These are phyloP conservation scores for Teunomyces tritomae DNA, from an alignment of 805 yeast species.

Conservation along the genomic window DNA sequence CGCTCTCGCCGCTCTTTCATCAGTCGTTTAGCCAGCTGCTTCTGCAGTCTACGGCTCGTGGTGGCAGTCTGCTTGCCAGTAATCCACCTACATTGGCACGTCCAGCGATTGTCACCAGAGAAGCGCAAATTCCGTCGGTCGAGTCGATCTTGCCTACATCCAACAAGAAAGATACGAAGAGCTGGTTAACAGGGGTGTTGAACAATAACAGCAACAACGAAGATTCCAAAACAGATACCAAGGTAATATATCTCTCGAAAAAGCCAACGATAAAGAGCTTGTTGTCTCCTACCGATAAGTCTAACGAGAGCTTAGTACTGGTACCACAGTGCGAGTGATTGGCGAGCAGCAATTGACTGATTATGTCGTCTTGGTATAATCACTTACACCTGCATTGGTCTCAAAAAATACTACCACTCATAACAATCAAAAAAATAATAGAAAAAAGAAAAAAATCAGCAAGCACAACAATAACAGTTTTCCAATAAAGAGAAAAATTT, in stretches of 20 bases:
- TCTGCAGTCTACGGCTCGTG: not conserved
- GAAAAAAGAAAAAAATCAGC: not conserved
- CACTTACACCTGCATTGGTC: not conserved
- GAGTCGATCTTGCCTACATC: slow-evolving; percentile 4
- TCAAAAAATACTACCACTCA: not conserved
- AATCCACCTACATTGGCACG: slow-evolving; percentile 4
- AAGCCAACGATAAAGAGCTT: slow-evolving; percentile 32
- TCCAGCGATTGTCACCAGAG: not conserved
- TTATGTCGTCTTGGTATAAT: not conserved
- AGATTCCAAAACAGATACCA: slow-evolving; percentile 5
- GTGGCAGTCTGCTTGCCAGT: not conserved
- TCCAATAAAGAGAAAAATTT: not conserved
- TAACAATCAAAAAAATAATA: not conserved
- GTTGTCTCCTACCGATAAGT: slow-evolving; percentile 22
- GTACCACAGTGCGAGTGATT: not conserved
- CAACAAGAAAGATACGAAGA: slow-evolving; percentile 13
- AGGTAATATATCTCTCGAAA: slow-evolving; percentile 13
- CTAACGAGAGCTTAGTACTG: not conserved
- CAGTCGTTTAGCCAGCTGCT: slow-evolving; percentile 29
- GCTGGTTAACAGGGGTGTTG: slow-evolving; percentile 29
- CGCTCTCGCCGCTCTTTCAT: slow-evolving; percentile 41
- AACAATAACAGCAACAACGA: slow-evolving; percentile 17
- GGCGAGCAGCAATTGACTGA: no score
- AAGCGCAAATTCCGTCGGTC: slow-evolving; percentile 6
- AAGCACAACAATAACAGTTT: not conserved